Evolutionary conservation across 495 filamentous ascomycete species (phyloP), one percentile per base, ranked within the genome.

Genomic region (Aspergillus egyptiacus): DNA sequence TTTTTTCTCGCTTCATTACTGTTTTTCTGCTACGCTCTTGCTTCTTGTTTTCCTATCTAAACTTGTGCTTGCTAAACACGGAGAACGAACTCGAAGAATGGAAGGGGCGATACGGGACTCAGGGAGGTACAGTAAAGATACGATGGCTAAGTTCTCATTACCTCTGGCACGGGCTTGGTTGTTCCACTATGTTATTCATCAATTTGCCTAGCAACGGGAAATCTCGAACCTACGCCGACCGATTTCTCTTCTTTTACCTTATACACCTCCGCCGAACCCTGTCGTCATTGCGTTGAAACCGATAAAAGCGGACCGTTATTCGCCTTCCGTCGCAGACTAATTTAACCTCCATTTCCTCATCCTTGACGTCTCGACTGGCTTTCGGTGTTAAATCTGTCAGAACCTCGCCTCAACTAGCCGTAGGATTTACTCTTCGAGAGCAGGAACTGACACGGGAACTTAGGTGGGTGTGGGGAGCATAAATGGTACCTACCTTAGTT

Each of bases 181-280:
- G 17, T 46, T 55, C 27, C 28, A 47, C 36, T 20, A 37, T 60
- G 59, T 48, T 56, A 58, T 61, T 56, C 51, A 56, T 61, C 13
- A 46, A 27, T 2, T 54, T 49, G 65, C 59, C 60, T 68, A 67
- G 67, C 70, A 69, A 65, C 70, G 67, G 64, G 64, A 65, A 63
- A 50, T 56, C 40, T 62, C 65, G 70, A 70, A 60, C 69, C 58
- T 62, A 63, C 66, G 62, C 68, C 67, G 67, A 68, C 61, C 68
- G 59, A 65, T 59, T 62, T 48, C 37, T 41, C 41, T 44, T 56
- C 39, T 41, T 54, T 28, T 49, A 11, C 43, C 43, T 27, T 39
- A 39, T 28, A 33, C 53, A 45, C 53, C 53, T 55, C 51, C 67
- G 57, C 62, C 63, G 58, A 36, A 62, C 36, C 60, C 49, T 62